phyloP scores from a whole-genome alignment of 345 rosid species.

The Eucalyptus dawsonii region DNA sequence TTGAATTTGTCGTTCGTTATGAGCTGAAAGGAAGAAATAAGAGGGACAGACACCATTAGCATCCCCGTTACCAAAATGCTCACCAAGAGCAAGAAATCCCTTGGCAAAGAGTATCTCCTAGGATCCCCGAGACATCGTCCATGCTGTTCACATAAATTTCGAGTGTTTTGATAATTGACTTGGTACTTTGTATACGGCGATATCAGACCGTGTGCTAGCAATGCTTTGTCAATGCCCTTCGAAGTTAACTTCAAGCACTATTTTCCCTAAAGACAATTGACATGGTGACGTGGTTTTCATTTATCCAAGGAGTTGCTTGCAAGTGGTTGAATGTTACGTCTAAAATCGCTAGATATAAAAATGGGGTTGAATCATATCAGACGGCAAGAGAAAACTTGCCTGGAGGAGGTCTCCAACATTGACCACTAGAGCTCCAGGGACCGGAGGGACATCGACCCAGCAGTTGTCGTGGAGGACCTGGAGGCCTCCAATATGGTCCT shows the following conservation, averaged over 20 bases:
- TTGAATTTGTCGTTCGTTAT: constrained; percentile 15
- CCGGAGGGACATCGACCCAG: constrained; percentile 37
- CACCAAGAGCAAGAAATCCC: background rate
- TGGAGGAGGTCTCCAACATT: constrained; percentile 54
- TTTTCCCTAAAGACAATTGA: background rate
- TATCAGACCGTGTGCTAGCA: background rate
- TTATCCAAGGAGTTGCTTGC: background rate
- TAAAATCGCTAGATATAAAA: background rate
- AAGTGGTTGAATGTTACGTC: background rate
- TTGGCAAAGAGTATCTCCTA: background rate
- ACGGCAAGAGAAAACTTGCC: constrained; percentile 7
- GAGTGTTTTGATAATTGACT: background rate
- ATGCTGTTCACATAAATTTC: background rate
- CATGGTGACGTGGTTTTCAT: background rate
- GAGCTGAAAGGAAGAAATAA: background rate
- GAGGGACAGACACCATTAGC: background rate
- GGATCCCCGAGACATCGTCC: background rate
- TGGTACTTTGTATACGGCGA: background rate
- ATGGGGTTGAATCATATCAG: background rate
- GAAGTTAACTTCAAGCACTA: background rate
- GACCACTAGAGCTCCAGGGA: constrained; percentile 37
- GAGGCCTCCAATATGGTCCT: constrained; percentile 54
- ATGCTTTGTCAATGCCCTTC: background rate
- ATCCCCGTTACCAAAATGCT: too few species aligned
- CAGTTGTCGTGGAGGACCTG: constrained; percentile 21